Evolutionary conservation across 139 green algal species (phyloP).

Genomic region (Zygnema circumcarinatum): DNA sequence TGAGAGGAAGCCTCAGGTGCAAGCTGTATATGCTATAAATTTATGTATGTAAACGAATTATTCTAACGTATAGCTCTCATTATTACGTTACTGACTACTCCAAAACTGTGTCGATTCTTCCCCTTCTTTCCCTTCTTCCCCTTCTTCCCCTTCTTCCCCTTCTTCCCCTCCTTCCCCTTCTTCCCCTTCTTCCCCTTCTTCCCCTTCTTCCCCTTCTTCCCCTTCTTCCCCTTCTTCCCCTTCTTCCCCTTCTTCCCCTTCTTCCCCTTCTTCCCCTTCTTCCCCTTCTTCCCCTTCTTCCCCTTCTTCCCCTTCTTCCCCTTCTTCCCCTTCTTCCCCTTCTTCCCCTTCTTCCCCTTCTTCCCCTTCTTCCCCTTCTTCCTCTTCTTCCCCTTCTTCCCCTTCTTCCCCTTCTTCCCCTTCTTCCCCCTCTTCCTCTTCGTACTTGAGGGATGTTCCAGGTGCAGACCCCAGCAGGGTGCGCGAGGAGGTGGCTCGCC

Average conservation of each 20-base stretch:
- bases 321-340: not conserved
- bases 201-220: not conserved
- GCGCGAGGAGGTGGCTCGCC: constrained; percentile 28
- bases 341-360: not conserved
- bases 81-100: too few relatives aligned
- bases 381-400: constrained; percentile 2
- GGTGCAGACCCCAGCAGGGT: not conserved
- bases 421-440: not conserved
- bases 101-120: too few relatives aligned
- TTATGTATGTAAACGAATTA: too few relatives aligned
- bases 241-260: not conserved
- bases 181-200: not conserved
- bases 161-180: not conserved
- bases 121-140: too few relatives aligned
- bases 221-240: not conserved
- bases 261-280: not conserved
- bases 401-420: not conserved
- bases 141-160: not conserved
- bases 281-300: not conserved
- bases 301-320: not conserved
- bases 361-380: not conserved
- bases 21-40: too few relatives aligned
- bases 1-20: not conserved
- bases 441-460: not conserved
- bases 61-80: too few relatives aligned